These are phyloP conservation scores for Neofusicoccum sp. DNA, from an alignment of 2,329 filamentous ascomycete species.

Conservation along the genomic window DNA sequence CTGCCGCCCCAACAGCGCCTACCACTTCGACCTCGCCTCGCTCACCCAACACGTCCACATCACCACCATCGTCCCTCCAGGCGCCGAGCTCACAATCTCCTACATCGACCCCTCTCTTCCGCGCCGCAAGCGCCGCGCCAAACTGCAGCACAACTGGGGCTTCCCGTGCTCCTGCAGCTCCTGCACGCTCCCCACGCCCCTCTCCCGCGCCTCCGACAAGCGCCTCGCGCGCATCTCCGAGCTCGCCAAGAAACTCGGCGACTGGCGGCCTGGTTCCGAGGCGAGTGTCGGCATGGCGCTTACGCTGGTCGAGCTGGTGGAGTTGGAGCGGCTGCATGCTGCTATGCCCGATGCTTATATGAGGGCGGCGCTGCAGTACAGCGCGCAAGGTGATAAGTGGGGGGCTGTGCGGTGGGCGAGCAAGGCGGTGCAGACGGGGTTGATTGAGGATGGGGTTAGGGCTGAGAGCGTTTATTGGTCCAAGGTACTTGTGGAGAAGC, in stretches of 20 bases:
- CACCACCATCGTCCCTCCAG: conserved; percentile 35
- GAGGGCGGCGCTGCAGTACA: conserved; percentile 40
- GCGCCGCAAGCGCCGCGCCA: conserved; percentile 30
- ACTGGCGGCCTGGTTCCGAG: conserved; percentile 27
- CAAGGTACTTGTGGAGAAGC: conserved; percentile 29
- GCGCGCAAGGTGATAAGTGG: conserved; percentile 32
- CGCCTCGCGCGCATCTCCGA: conserved; percentile 34
- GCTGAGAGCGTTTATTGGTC: conserved; percentile 30
- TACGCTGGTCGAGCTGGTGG: conserved; percentile 35
- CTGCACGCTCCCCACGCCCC: conserved; percentile 33
- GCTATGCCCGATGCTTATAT: conserved; percentile 40
- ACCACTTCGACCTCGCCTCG: conserved; percentile 39
- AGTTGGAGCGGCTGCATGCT: conserved; percentile 37
- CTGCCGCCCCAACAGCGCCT: conserved; percentile 40
- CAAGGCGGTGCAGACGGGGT: conserved; percentile 26
- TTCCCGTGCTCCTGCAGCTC: conserved; percentile 41
- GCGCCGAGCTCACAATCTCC: conserved; percentile 45
- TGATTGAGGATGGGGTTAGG: conserved; percentile 32
- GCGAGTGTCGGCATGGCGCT: conserved; percentile 36
- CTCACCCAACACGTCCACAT: conserved; percentile 43
- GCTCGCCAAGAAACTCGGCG: conserved; percentile 29
- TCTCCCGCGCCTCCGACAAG: conserved; percentile 33
- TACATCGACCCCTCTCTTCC: conserved; percentile 40
- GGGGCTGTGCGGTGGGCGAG: conserved; percentile 33
- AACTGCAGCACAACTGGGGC: conserved; percentile 37